Conservation (phyloP, 2,329 filamentous ascomycete species). For the Torrubiellomyces zombiae region DNA sequence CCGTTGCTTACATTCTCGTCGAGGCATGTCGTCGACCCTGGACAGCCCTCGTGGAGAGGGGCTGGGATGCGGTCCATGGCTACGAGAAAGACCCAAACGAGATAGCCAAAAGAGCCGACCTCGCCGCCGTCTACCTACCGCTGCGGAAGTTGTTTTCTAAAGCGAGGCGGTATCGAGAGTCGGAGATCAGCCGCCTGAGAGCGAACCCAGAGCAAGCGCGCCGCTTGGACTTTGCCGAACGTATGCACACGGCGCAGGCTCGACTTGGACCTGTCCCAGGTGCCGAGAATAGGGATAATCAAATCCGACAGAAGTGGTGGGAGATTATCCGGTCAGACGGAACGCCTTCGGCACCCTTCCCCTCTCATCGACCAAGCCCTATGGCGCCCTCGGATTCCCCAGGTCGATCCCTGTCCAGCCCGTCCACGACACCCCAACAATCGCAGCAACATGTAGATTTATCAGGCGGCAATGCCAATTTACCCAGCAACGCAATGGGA, state of each 20-base stretch:
- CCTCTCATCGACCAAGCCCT: conserved; percentile 1
- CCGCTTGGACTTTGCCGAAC: conserved; percentile 31
- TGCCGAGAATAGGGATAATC: conserved; percentile 28
- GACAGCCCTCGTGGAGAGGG: conserved; percentile 32
- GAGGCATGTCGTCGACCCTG: conserved; percentile 29
- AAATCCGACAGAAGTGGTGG: conserved; percentile 32
- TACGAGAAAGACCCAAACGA: conserved; percentile 24
- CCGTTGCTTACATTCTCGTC: conserved; percentile 30
- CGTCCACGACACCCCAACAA: conserved; percentile 2
- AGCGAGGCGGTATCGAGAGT: conserved; percentile 32
- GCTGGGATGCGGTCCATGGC: conserved; percentile 28
- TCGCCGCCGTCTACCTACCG: conserved; percentile 34
- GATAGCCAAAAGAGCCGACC: conserved; percentile 25
- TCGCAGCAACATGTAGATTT: conserved; percentile 6
- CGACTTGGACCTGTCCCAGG: conserved; percentile 32
- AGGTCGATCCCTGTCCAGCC: neutral
- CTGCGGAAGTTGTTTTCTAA: conserved; percentile 36
- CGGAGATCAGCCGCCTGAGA: conserved; percentile 31
- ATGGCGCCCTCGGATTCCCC: neutral
- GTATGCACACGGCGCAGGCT: conserved; percentile 23
- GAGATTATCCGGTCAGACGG: conserved; percentile 24
- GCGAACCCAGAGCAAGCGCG: conserved; percentile 30
- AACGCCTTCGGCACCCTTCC: conserved; percentile 6
- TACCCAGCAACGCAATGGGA: conserved; percentile 14
- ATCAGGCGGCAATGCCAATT: conserved; percentile 5